These are phyloP conservation scores for Leishmania guyanensis DNA, from an alignment of 208 protist species.

Conservation along the genomic window DNA sequence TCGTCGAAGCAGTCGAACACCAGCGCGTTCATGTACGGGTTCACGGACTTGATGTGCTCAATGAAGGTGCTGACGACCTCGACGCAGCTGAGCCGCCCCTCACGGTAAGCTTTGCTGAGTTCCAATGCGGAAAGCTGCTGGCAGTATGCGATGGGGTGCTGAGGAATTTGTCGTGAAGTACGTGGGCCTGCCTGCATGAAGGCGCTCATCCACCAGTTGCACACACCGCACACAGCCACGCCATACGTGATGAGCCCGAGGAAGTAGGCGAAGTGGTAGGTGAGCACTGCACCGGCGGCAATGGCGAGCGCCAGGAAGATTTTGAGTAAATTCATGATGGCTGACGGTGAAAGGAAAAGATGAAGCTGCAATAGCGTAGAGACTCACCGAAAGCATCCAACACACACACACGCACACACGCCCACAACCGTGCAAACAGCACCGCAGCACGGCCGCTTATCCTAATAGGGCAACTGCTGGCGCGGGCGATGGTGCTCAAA, in stretches of 20 bases:
- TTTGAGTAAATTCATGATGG: constrained; percentile 17
- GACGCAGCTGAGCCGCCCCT: constrained; percentile 56
- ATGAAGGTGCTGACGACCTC: constrained; percentile 80
- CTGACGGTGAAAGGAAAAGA: not conserved
- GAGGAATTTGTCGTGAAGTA: constrained; percentile 72
- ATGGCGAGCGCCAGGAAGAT: constrained; percentile 17
- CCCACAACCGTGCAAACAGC: not conserved
- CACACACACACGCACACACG: no score
- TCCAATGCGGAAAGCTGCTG: constrained; percentile 81
- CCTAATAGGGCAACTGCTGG: no score
- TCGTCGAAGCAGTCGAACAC: constrained; percentile 89
- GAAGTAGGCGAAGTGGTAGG: constrained; percentile 30
- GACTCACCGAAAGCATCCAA: not conserved
- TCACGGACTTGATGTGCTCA: constrained; percentile 78
- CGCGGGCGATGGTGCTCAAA: no score
- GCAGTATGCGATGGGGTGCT: constrained; percentile 64
- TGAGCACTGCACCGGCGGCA: constrained; percentile 18
- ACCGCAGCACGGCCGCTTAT: not conserved
- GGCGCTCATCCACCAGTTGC: constrained; percentile 46
- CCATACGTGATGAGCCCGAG: constrained; percentile 43
- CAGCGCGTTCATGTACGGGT: constrained; percentile 80
- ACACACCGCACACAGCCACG: constrained; percentile 37
- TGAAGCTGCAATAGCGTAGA: not conserved
- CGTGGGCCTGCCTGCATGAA: constrained; percentile 60
- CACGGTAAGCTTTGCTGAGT: constrained; percentile 62